A percentile compares a stretch with the other conserved stretches of the same genome.
Evolutionary conservation across 495 filamentous ascomycete species (phyloP).

Genomic region (Lophiostoma macrostomum): DNA sequence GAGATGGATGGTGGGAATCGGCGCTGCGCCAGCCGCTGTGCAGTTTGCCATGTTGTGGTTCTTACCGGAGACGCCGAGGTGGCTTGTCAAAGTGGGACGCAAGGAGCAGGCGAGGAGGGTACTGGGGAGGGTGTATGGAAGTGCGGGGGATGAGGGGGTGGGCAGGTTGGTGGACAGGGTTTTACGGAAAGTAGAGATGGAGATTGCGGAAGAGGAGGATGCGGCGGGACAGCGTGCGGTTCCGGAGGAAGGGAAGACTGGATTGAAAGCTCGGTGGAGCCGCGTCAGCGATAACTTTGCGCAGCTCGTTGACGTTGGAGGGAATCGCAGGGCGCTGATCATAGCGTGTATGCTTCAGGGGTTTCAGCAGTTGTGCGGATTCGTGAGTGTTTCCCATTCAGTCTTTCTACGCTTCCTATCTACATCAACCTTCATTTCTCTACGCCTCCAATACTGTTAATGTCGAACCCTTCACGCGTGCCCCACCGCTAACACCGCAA

Average conservation of each 20-base stretch:
- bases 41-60: constrained; percentile 63
- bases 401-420: too few relatives aligned
- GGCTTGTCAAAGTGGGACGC: constrained; percentile 69
- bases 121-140: constrained; percentile 62
- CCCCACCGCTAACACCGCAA: too few relatives aligned
- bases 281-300: constrained; percentile 26
- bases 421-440: too few relatives aligned
- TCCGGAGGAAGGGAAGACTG: constrained; percentile 25
- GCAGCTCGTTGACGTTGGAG: constrained; percentile 43
- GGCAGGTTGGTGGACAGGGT: constrained; percentile 53
- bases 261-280: constrained; percentile 11
- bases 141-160: constrained; percentile 34
- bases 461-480: too few relatives aligned
- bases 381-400: constrained; percentile 53
- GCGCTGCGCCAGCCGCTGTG: constrained; percentile 69
- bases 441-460: too few relatives aligned
- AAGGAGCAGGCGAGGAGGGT: constrained; percentile 59
- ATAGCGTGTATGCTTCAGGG: constrained; percentile 85
- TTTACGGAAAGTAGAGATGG: constrained; percentile 63
- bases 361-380: constrained; percentile 86
- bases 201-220: constrained; percentile 64
- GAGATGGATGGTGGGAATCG: constrained; percentile 88
- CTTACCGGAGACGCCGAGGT: constrained; percentile 84
- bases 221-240: constrained; percentile 40
- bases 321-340: constrained; percentile 70